Evolutionary conservation across 768 basidiomycete genomes (phyloP).

Genomic region (Strobilomyces echinocephalus): DNA sequence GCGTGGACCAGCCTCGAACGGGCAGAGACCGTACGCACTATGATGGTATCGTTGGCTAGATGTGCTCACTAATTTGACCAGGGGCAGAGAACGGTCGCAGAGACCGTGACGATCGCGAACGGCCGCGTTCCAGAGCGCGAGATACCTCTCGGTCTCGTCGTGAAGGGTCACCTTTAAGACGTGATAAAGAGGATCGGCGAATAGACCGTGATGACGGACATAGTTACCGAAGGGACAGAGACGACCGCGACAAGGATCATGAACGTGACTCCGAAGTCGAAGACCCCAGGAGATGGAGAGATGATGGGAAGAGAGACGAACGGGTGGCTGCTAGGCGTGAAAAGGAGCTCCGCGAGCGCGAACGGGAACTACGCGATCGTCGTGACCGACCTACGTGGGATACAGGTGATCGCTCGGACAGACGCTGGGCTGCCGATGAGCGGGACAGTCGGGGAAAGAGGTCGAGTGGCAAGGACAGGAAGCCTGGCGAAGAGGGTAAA

Average conservation of each 20-base stretch:
- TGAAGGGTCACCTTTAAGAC: conserved; percentile 51
- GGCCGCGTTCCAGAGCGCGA: conserved; percentile 58
- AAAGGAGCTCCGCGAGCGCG: conserved; percentile 34
- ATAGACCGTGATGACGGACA: conserved; percentile 31
- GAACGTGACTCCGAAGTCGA: conserved; percentile 54
- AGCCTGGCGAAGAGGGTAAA: conserved; percentile 41
- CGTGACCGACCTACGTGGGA: conserved; percentile 50
- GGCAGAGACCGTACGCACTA: conserved; percentile 53
- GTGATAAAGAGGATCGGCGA: conserved; percentile 42
- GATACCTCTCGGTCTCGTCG: conserved; percentile 60
- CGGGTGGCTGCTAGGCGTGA: conserved; percentile 60
- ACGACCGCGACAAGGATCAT: conserved; percentile 38
- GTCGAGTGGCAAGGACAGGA: conserved; percentile 53
- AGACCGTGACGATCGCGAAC: conserved; percentile 59
- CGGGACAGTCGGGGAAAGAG: conserved; percentile 64
- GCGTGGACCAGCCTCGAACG: conserved; percentile 46
- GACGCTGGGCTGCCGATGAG: conserved; percentile 61
- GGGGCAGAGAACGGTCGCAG: conserved; percentile 52
- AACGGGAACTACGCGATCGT: conserved; percentile 36
- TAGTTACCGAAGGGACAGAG: conserved; percentile 26
- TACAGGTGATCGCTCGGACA: conserved; percentile 41
- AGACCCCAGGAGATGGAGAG: conserved; percentile 73
- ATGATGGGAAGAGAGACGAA: conserved; percentile 79
- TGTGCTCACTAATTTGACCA: conserved; percentile 24
- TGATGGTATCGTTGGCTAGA: background rate